Evolutionary conservation across 305 asterid species (phyloP).

Genomic region (Fraxinus angustifolia): DNA sequence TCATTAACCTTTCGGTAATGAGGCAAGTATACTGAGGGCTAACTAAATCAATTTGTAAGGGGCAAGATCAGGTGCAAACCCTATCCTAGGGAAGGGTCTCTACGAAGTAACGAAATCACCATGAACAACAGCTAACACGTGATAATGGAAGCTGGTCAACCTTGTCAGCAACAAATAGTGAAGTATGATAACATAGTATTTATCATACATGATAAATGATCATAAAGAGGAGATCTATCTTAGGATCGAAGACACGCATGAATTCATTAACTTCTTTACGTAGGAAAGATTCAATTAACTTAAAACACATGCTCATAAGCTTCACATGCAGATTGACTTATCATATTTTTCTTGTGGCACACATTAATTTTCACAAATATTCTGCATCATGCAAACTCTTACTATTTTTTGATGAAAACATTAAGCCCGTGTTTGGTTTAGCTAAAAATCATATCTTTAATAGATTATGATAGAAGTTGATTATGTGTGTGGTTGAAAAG

Average conservation of each 20-base stretch:
- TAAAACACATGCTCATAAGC: neutral
- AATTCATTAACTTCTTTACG: neutral
- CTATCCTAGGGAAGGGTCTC: neutral
- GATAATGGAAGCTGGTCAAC: neutral
- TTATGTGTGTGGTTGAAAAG: neutral
- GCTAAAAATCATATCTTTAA: neutral
- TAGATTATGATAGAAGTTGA: neutral
- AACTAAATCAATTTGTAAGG: slow-evolving; percentile 15
- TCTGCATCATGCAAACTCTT: slow-evolving; percentile 1
- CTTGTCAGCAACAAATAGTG: slow-evolving; percentile 4
- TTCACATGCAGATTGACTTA: slow-evolving; percentile 2
- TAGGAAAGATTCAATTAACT: neutral
- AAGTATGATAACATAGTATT: neutral
- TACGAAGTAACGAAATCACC: slow-evolving; percentile 4
- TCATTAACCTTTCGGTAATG: slow-evolving; percentile 11
- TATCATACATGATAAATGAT: slow-evolving; percentile 6
- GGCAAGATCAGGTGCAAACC: slow-evolving; percentile 15
- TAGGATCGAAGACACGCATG: slow-evolving; percentile 9
- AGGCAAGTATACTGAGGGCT: slow-evolving; percentile 12
- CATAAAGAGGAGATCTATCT: slow-evolving; percentile 14
- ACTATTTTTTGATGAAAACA: slow-evolving; percentile 8
- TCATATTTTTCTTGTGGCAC: slow-evolving; percentile 15
- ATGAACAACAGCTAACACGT: slow-evolving; percentile 13
- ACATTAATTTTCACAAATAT: slow-evolving; percentile 10
- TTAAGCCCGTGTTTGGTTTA: neutral